Conservation (phyloP, 139 green algal genomes). For the Chlamydomonas urium region DNA sequence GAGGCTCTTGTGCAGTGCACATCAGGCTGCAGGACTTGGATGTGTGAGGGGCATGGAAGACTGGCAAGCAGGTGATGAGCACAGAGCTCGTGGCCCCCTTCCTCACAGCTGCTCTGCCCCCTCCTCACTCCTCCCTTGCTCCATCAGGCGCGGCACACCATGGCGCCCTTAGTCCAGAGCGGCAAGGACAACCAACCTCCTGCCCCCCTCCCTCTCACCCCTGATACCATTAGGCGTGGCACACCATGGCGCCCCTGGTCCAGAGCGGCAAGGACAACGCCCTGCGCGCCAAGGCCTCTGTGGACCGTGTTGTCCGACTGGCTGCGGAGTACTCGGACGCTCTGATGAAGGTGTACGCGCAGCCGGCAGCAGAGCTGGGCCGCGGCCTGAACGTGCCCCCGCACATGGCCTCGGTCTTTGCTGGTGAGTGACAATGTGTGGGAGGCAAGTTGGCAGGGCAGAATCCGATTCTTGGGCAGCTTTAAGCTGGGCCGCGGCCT, state of each 20-base stretch:
- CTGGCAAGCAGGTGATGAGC: too few relatives aligned
- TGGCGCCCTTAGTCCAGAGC: neutral
- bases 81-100: too few relatives aligned
- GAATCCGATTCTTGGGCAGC: too few relatives aligned
- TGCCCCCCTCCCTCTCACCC: too few relatives aligned
- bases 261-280: neutral
- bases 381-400: constrained; percentile 65
- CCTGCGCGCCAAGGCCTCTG: constrained; percentile 47
- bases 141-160: constrained; percentile 6
- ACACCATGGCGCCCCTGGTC: neutral
- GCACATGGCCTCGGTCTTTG: constrained; percentile 63
- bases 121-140: too few relatives aligned
- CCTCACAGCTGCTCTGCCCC: too few relatives aligned
- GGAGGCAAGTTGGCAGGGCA: too few relatives aligned
- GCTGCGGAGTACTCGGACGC: constrained; percentile 68
- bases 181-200: neutral
- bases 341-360: constrained; percentile 57
- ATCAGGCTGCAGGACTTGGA: too few relatives aligned
- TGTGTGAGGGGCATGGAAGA: too few relatives aligned
- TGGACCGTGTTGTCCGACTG: constrained; percentile 80
- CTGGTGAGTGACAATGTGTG: constrained; percentile 54
- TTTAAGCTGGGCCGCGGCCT: constrained; percentile 74
- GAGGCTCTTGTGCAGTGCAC: too few relatives aligned
- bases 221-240: constrained; percentile 4
- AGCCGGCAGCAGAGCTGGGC: constrained; percentile 53